Percentiles rank a stretch among this genome's conserved stretches.
phyloP scores from a whole-genome alignment of 352 stramenopile species.

The Plasmopara halstedii region DNA sequence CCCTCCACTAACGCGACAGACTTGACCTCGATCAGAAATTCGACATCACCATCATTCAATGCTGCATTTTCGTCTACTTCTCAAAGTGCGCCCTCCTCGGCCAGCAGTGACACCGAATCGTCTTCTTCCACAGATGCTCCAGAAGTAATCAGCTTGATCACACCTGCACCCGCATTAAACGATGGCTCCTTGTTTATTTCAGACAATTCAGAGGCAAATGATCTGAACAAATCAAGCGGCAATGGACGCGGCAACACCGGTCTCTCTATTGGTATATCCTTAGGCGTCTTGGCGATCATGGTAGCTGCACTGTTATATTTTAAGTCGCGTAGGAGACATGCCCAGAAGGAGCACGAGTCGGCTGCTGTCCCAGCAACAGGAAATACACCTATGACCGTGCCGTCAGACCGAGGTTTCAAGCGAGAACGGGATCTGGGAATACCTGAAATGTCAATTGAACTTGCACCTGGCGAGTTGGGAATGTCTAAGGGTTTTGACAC shows the following conservation, averaged over 20 bases:
- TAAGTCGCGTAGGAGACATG: constrained; percentile 6
- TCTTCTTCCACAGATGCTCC: constrained; percentile 1
- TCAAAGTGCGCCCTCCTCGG: constrained; percentile 5
- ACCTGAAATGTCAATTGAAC: constrained; percentile 37
- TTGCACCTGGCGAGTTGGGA: constrained; percentile 22
- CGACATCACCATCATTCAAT: not conserved
- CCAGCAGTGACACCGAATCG: not conserved
- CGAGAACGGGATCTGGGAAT: constrained; percentile 25
- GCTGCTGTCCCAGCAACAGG: constrained; percentile 3
- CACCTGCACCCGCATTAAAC: not conserved
- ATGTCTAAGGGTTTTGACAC: constrained; percentile 22
- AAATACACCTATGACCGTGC: constrained; percentile 11
- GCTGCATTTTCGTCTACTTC: not conserved
- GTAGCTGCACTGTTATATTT: constrained; percentile 21
- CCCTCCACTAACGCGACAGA: constrained; percentile 2
- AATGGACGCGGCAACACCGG: not conserved
- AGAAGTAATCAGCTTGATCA: not conserved
- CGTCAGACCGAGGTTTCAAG: constrained; percentile 21
- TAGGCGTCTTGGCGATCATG: constrained; percentile 24
- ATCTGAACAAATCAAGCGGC: not conserved
- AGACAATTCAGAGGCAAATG: constrained; percentile 9
- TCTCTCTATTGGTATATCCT: constrained; percentile 20
- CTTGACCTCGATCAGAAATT: constrained; percentile 4
- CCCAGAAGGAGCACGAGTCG: constrained; percentile 6
- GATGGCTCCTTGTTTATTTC: constrained; percentile 2